A percentile compares a stretch with the other conserved stretches of the same genome.
Evolutionary conservation across 2,329 filamentous ascomycete species (phyloP).

Genomic region (Samsoniella hepiali): DNA sequence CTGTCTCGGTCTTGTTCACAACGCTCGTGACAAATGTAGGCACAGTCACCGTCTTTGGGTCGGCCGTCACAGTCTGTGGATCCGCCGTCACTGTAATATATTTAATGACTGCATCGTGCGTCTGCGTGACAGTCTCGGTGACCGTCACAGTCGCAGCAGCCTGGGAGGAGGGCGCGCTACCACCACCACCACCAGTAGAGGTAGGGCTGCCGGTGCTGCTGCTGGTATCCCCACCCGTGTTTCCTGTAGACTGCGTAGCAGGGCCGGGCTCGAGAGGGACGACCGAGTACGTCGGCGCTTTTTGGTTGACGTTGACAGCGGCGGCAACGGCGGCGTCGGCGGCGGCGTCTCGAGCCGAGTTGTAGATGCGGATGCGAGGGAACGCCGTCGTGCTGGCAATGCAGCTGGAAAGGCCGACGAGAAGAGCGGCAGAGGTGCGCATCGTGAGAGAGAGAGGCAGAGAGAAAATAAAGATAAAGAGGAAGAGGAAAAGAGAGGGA

Average conservation of each 20-base stretch:
- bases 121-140: conserved; percentile 35
- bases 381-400: conserved; percentile 28
- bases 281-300: conserved; percentile 37
- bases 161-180: neutral
- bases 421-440: conserved; percentile 30
- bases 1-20: conserved; percentile 24
- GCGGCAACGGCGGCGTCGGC: conserved; percentile 11
- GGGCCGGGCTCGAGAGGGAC: conserved; percentile 36
- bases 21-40: neutral
- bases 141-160: conserved; percentile 19
- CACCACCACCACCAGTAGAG: conserved; percentile 17
- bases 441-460: conserved; percentile 23
- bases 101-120: conserved; percentile 28
- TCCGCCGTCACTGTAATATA: conserved; percentile 26
- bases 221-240: conserved; percentile 21
- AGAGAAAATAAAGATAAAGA: neutral
- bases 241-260: neutral
- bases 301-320: conserved; percentile 2
- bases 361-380: conserved; percentile 27
- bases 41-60: conserved; percentile 1
- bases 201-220: conserved; percentile 22
- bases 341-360: conserved; percentile 10
- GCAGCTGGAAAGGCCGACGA: conserved; percentile 31
- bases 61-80: conserved; percentile 22
- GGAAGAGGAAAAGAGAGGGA: no score